Conservation (phyloP, 768 basidiomycete genomes). For the Lactarius deliciosus region DNA sequence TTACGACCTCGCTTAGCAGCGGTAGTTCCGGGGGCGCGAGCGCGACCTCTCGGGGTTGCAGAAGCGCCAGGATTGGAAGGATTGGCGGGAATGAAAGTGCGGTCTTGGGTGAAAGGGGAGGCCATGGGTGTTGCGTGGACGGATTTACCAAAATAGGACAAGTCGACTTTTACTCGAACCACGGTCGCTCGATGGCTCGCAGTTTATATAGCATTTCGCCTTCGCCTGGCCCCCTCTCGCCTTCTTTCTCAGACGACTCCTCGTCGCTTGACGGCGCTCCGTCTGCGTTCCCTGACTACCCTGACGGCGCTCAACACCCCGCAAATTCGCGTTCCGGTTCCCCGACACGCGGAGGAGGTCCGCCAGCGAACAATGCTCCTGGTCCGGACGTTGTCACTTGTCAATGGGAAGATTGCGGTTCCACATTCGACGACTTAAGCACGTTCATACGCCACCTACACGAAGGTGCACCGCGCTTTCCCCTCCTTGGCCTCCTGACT, state of each 20-base stretch:
- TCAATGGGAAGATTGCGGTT: slow-evolving; percentile 80
- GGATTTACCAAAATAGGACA: neutral
- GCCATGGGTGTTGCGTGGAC: neutral
- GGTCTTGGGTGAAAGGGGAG: slow-evolving; percentile 11
- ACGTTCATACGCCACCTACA: slow-evolving; percentile 84
- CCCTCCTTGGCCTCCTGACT: slow-evolving; percentile 3
- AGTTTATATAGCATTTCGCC: slow-evolving; percentile 41
- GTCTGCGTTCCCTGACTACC: slow-evolving; percentile 22
- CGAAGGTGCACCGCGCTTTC: slow-evolving; percentile 51
- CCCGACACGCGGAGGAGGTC: slow-evolving; percentile 35
- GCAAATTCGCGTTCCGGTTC: slow-evolving; percentile 42
- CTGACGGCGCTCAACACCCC: slow-evolving; percentile 32
- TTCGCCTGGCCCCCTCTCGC: slow-evolving; percentile 44
- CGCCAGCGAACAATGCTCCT: slow-evolving; percentile 28
- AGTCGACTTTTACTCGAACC: slow-evolving; percentile 1
- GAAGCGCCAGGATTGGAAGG: slow-evolving; percentile 16
- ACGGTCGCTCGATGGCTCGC: slow-evolving; percentile 32
- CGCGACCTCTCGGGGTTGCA: slow-evolving; percentile 11
- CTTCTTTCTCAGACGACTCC: slow-evolving; percentile 37
- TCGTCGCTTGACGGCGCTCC: slow-evolving; percentile 31
- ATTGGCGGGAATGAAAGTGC: slow-evolving; percentile 27
- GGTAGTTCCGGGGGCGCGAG: neutral
- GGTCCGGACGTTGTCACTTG: slow-evolving; percentile 64
- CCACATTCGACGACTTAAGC: slow-evolving; percentile 68
- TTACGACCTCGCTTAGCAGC: slow-evolving; percentile 29